Conservation (phyloP, 495 filamentous ascomycete genomes). For the Xylaria sp. region DNA sequence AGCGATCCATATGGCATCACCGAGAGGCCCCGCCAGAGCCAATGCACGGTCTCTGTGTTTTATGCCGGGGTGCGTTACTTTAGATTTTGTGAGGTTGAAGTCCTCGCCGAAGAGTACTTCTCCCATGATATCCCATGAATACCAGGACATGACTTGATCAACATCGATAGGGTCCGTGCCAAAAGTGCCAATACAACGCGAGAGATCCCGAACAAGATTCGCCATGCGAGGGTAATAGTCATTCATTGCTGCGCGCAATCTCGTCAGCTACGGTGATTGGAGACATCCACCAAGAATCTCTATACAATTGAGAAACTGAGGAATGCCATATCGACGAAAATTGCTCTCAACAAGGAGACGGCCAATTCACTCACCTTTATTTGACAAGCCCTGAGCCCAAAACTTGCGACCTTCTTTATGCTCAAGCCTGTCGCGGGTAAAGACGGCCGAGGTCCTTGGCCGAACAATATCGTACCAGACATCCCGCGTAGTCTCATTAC, state of each 20-base stretch:
- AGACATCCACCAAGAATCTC: not conserved
- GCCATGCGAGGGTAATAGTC: constrained; percentile 29
- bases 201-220: constrained; percentile 12
- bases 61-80: constrained; percentile 21
- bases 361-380: constrained; percentile 32
- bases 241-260: constrained; percentile 25
- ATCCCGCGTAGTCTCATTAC: constrained; percentile 44
- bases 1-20: constrained; percentile 32
- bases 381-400: constrained; percentile 41
- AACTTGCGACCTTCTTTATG: constrained; percentile 44
- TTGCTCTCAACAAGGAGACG: not conserved
- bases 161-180: constrained; percentile 19
- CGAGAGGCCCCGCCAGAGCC: constrained; percentile 29
- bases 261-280: not conserved
- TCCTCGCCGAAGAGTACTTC: constrained; percentile 27
- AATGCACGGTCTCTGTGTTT: constrained; percentile 31
- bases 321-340: not conserved
- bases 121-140: constrained; percentile 23
- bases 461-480: constrained; percentile 55
- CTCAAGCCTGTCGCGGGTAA: constrained; percentile 40
- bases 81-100: constrained; percentile 16
- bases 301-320: not conserved
- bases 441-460: constrained; percentile 48
- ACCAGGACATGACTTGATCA: constrained; percentile 30
- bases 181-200: constrained; percentile 18